phyloP scores from a whole-genome alignment of 1,284 basidiomycete genomes.

The Leccinum fallax region DNA sequence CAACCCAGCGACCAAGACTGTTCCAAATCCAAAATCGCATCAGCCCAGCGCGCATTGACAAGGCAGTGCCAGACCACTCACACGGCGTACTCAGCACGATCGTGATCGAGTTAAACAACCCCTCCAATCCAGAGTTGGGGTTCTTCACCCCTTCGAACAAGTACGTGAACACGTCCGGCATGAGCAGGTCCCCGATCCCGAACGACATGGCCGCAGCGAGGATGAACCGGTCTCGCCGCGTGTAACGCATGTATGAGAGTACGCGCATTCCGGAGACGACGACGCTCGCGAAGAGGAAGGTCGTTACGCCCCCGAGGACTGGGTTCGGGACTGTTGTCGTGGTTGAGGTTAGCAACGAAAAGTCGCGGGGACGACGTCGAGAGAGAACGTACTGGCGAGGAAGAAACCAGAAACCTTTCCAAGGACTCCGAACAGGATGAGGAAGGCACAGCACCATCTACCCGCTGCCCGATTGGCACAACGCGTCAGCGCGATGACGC shows the following conservation, averaged over 20 bases:
- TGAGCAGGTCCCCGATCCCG: no score
- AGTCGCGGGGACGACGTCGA: not conserved
- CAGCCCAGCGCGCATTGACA: conserved; percentile 20
- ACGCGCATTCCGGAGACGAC: conserved; percentile 74
- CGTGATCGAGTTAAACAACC: conserved; percentile 77
- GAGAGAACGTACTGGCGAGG: conserved; percentile 55
- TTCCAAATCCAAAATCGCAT: not conserved
- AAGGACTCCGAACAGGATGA: conserved; percentile 73
- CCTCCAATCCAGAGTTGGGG: conserved; percentile 61
- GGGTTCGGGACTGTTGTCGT: conserved; percentile 58
- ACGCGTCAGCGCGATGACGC: conserved; percentile 77
- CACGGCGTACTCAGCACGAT: conserved; percentile 80
- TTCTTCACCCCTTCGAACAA: conserved; percentile 17
- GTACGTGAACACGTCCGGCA: no score
- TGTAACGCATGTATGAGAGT: conserved; percentile 64
- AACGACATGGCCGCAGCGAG: no score
- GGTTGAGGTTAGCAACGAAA: not conserved
- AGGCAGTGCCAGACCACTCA: conserved; percentile 39
- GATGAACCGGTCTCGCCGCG: conserved; percentile 17
- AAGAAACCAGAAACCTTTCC: conserved; percentile 83
- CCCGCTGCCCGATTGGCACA: conserved; percentile 77
- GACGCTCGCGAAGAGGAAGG: conserved; percentile 68
- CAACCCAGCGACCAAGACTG: conserved; percentile 66
- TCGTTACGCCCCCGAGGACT: conserved; percentile 83
- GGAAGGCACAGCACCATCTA: conserved; percentile 65